Conservation (phyloP, 2,329 filamentous ascomycete genomes). For the Exophiala xenobiotica region DNA sequence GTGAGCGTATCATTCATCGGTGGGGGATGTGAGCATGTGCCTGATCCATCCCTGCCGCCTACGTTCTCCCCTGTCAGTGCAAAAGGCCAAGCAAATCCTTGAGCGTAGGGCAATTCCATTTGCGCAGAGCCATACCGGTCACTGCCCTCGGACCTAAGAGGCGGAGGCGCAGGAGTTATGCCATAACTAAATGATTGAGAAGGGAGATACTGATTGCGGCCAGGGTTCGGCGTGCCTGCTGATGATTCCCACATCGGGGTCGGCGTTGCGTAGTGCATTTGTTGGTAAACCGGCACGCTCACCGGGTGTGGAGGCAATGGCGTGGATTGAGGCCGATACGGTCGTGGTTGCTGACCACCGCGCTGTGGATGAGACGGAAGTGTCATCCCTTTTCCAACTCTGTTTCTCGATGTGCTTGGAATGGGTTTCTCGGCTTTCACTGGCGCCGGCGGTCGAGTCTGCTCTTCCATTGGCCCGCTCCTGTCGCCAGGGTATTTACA, state of each 20-base stretch:
- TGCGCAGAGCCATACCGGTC: constrained; percentile 8
- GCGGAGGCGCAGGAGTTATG: not conserved
- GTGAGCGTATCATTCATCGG: constrained; percentile 7
- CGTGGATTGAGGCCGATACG: constrained; percentile 2
- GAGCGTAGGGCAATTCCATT: constrained; percentile 16
- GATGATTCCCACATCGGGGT: constrained; percentile 4
- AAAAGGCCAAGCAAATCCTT: constrained; percentile 18
- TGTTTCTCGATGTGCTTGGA: not conserved
- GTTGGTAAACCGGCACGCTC: not conserved
- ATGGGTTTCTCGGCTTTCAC: not conserved
- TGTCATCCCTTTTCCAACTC: not conserved
- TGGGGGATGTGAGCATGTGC: constrained; percentile 1
- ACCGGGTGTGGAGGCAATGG: not conserved
- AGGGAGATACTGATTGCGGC: not conserved
- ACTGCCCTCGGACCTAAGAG: not conserved
- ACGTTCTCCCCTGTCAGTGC: not conserved
- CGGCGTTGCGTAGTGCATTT: constrained; percentile 6
- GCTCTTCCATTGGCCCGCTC: not conserved
- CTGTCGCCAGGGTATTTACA: constrained; percentile 4
- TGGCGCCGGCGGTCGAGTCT: not conserved
- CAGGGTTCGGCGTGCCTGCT: not conserved
- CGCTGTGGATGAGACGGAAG: not conserved
- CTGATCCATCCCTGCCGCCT: not conserved
- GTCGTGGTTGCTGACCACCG: not conserved
- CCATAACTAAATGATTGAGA: not conserved